Conservation (phyloP, 108 stramenopile genomes). For the Seminavis robusta region DNA sequence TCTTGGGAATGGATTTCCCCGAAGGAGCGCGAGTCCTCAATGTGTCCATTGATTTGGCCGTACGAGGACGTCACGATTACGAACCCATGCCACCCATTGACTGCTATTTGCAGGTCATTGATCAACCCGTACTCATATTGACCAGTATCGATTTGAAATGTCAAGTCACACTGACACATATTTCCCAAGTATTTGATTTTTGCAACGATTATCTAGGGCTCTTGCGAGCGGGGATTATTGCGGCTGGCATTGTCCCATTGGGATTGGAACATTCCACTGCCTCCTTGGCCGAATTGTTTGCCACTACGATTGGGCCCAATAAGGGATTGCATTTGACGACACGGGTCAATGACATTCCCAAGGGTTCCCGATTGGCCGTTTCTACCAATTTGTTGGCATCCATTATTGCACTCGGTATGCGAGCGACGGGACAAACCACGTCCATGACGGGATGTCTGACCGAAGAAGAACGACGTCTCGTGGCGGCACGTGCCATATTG, state of each 20-base stretch:
- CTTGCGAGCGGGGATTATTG: conserved; percentile 53
- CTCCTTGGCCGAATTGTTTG: conserved; percentile 30
- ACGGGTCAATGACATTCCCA: conserved; percentile 56
- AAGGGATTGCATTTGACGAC: conserved; percentile 46
- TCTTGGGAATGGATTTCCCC: conserved; percentile 64
- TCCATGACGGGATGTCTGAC: conserved; percentile 27
- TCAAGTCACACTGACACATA: conserved; percentile 39
- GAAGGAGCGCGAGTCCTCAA: conserved; percentile 61
- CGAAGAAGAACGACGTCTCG: conserved; percentile 49
- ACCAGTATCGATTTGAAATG: conserved; percentile 45
- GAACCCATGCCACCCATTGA: conserved; percentile 52
- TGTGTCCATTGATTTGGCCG: conserved; percentile 49
- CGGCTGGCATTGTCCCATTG: conserved; percentile 51
- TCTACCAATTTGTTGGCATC: conserved; percentile 59
- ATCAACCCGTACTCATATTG: conserved; percentile 26
- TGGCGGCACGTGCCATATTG: conserved; percentile 58
- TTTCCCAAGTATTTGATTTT: conserved; percentile 59
- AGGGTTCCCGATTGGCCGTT: conserved; percentile 57
- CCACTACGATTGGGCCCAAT: conserved; percentile 22
- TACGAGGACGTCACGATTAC: conserved; percentile 12
- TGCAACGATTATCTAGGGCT: conserved; percentile 51
- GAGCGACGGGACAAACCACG: conserved; percentile 44
- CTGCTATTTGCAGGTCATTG: conserved; percentile 36
- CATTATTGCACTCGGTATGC: conserved; percentile 57
- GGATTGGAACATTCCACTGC: conserved; percentile 31